Conservation (phyloP, 306 rosid species). For the Lotus japonicus region DNA sequence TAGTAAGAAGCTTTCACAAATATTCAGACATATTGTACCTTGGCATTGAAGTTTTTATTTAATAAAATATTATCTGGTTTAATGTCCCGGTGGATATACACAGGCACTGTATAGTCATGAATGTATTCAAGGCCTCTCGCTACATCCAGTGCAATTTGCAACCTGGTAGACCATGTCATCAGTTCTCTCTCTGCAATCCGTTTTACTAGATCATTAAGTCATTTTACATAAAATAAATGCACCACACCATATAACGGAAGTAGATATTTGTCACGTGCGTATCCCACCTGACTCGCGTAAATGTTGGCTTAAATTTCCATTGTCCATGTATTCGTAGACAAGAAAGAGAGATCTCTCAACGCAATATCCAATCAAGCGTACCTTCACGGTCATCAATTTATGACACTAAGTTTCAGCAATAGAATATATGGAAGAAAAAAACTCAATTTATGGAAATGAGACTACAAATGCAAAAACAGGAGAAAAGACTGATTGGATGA, state of each 20-base stretch:
- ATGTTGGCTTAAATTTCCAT: slow-evolving; percentile 63
- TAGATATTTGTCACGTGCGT: slow-evolving; percentile 7
- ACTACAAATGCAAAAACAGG: too few relatives aligned
- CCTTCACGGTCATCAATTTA: slow-evolving; percentile 25
- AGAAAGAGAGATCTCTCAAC: slow-evolving; percentile 68
- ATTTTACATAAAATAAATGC: not conserved
- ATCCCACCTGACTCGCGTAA: slow-evolving; percentile 44
- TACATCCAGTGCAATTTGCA: slow-evolving; percentile 74
- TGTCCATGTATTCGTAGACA: slow-evolving; percentile 83
- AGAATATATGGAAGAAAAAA: too few relatives aligned
- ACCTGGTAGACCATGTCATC: slow-evolving; percentile 58
- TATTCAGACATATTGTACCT: slow-evolving; percentile 36
- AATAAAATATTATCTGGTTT: slow-evolving; percentile 71
- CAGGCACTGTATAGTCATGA: slow-evolving; percentile 73
- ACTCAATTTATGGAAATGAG: too few relatives aligned
- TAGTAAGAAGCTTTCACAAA: not conserved
- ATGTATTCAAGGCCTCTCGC: slow-evolving; percentile 81
- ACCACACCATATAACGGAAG: not conserved
- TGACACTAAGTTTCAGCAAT: too few relatives aligned
- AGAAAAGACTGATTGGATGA: too few relatives aligned
- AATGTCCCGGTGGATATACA: slow-evolving; percentile 70
- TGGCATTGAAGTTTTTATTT: slow-evolving; percentile 54
- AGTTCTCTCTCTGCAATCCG: slow-evolving; percentile 43
- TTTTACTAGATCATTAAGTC: not conserved
- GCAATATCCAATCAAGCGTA: slow-evolving; percentile 92